A percentile compares a stretch with the other conserved stretches of the same genome.
Evolutionary conservation across 148 eudicot genomes (phyloP).

Genomic region (Polygonum maritimum): DNA sequence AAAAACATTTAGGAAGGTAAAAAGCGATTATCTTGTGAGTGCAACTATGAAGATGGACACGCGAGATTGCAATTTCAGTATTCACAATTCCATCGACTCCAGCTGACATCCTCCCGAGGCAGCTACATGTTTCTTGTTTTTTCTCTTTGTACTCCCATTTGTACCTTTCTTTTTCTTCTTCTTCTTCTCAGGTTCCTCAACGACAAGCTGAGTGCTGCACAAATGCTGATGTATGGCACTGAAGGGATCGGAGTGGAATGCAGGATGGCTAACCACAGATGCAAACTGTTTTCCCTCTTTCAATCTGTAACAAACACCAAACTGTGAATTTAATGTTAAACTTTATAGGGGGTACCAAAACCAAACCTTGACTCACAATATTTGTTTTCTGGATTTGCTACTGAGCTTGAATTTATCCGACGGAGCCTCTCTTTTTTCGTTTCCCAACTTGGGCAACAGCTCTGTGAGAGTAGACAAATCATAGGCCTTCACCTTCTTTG

Average conservation of each 20-base stretch:
- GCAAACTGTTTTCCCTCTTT: slow-evolving; percentile 56
- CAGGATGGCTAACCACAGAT: slow-evolving; percentile 47
- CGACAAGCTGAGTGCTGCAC: slow-evolving; percentile 65
- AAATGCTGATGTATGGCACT: slow-evolving; percentile 72
- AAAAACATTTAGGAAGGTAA: not conserved
- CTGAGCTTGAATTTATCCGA: slow-evolving; percentile 37
- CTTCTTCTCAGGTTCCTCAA: slow-evolving; percentile 32
- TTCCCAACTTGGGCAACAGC: slow-evolving; percentile 58
- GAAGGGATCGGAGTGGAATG: slow-evolving; percentile 66
- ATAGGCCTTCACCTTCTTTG: slow-evolving; percentile 67
- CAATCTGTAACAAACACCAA: slow-evolving; percentile 29
- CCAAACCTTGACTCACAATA: slow-evolving; percentile 47
- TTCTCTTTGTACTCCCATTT: slow-evolving; percentile 12
- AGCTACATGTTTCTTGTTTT: slow-evolving; percentile 10
- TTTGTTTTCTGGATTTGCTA: slow-evolving; percentile 53
- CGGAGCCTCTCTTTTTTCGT: slow-evolving; percentile 24
- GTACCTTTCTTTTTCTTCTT: slow-evolving; percentile 58
- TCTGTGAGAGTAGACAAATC: slow-evolving; percentile 71
- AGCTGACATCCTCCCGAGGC: slow-evolving; percentile 19
- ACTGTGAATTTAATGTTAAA: not conserved
- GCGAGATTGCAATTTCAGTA: not conserved
- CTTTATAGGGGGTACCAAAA: not conserved
- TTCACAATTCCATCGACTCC: slow-evolving; percentile 61
- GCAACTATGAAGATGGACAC: not conserved
- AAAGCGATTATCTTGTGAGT: not conserved